These are phyloP conservation scores for Claviceps cyperi DNA, from an alignment of 2,329 filamentous ascomycete species.

Conservation along the genomic window DNA sequence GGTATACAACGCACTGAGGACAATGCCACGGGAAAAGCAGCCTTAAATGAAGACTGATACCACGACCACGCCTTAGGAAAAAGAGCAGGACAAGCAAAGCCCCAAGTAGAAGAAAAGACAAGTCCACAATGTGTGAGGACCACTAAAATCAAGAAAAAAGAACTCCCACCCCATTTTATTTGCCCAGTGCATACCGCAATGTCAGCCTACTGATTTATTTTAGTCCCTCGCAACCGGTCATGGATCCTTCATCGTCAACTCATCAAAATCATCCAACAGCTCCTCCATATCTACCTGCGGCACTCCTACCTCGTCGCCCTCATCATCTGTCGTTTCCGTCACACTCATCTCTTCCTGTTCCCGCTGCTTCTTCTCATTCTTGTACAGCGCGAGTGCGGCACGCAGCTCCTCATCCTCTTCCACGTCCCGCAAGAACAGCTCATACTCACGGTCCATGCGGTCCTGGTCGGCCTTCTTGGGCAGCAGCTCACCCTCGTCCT, in stretches of 20 bases:
- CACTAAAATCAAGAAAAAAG: not conserved
- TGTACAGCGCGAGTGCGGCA: conserved; percentile 75
- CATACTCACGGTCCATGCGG: conserved; percentile 82
- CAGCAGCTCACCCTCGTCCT: conserved; percentile 75
- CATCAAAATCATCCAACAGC: conserved; percentile 84
- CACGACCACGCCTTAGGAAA: no score
- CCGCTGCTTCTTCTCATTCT: conserved; percentile 39
- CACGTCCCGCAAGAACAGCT: conserved; percentile 91
- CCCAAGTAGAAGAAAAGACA: not conserved
- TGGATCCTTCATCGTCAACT: conserved; percentile 39
- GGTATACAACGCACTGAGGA: no score
- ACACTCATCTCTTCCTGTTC: conserved; percentile 53
- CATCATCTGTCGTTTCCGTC: conserved; percentile 46
- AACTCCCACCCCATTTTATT: not conserved
- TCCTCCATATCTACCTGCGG: conserved; percentile 67
- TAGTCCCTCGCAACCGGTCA: not conserved
- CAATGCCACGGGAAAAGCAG: no score
- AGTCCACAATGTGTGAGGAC: not conserved
- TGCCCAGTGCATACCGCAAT: not conserved
- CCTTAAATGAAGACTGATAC: no score
- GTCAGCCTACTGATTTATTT: not conserved
- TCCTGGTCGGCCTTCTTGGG: conserved; percentile 81
- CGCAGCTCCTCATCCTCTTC: conserved; percentile 89
- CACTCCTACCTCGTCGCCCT: conserved; percentile 46
- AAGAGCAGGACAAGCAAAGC: no score